Percentiles rank a stretch among this genome's conserved stretches.
Evolutionary conservation across 2,329 filamentous ascomycete species (phyloP).

Genomic region (Byssothecium circinans): DNA sequence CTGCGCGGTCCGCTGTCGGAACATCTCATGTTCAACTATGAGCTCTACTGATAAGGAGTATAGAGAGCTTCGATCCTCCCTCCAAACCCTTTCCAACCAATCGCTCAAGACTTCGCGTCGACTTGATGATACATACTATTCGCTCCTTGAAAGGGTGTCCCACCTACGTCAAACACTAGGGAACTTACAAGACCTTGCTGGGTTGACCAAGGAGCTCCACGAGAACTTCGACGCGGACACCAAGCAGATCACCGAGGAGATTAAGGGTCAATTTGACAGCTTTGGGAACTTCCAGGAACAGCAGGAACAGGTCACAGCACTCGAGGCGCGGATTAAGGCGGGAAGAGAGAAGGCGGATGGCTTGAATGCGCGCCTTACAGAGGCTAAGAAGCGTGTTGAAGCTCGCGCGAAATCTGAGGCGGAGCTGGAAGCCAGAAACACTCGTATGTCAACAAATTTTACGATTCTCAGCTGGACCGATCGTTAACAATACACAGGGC

Average conservation of each 20-base stretch:
- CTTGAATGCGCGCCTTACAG: slow-evolving; percentile 65
- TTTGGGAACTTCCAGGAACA: slow-evolving; percentile 68
- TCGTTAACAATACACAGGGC: slow-evolving; percentile 38
- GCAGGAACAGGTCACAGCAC: slow-evolving; percentile 61
- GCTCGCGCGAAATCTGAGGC: slow-evolving; percentile 67
- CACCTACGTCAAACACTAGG: slow-evolving; percentile 65
- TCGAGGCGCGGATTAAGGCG: slow-evolving; percentile 63
- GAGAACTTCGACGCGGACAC: slow-evolving; percentile 63
- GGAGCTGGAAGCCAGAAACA: slow-evolving; percentile 66
- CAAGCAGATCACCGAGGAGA: slow-evolving; percentile 61
- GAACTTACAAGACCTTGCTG: slow-evolving; percentile 67
- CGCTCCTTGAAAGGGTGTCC: slow-evolving; percentile 69
- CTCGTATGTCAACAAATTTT: slow-evolving; percentile 36
- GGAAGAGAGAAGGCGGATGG: slow-evolving; percentile 62
- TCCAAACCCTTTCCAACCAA: slow-evolving; percentile 57
- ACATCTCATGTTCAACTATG: neutral
- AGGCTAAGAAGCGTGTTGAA: slow-evolving; percentile 65
- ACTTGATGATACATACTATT: slow-evolving; percentile 75
- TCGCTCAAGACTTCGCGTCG: slow-evolving; percentile 65
- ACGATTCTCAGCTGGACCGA: neutral
- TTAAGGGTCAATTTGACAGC: slow-evolving; percentile 61
- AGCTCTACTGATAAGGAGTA: slow-evolving; percentile 18
- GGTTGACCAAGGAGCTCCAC: slow-evolving; percentile 61
- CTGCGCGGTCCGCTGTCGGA: neutral
- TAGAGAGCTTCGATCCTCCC: slow-evolving; percentile 44